A percentile compares a stretch with the other conserved stretches of the same genome.
Evolutionary conservation across 2,329 filamentous ascomycete genomes (phyloP).

Genomic region (Grosmannia huntii): DNA sequence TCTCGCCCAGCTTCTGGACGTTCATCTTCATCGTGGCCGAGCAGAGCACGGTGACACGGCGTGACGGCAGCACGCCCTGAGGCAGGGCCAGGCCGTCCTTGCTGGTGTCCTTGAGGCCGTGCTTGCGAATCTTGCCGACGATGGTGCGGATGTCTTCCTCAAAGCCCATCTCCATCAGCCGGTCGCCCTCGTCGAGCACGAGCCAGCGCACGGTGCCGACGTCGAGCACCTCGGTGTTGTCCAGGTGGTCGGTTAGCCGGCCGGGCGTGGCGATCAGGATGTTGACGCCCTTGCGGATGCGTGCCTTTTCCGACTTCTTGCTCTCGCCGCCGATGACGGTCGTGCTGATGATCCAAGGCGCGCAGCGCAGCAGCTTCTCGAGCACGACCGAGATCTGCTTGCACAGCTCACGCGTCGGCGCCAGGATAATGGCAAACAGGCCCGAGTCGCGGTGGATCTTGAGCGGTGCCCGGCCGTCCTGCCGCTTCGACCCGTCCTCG

Average conservation of each 20-base stretch:
- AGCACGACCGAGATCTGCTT: conserved; percentile 86
- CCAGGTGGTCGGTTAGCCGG: conserved; percentile 78
- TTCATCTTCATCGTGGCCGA: conserved; percentile 98
- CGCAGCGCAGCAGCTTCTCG: conserved; percentile 73
- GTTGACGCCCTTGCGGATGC: conserved; percentile 85
- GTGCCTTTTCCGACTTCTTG: conserved; percentile 77
- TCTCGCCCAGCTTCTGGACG: conserved; percentile 84
- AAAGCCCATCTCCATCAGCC: conserved; percentile 97
- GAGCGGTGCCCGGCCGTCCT: conserved; percentile 11
- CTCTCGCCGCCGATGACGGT: conserved; percentile 62
- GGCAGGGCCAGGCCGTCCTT: conserved; percentile 41
- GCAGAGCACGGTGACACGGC: conserved; percentile 79
- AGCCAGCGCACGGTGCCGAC: conserved; percentile 87
- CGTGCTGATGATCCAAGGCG: conserved; percentile 87
- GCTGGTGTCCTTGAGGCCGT: conserved; percentile 44
- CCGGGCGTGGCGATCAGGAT: conserved; percentile 93
- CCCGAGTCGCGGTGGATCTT: conserved; percentile 73
- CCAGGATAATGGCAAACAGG: conserved; percentile 85
- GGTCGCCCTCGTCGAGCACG: conserved; percentile 88
- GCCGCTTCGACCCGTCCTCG: conserved; percentile 29
- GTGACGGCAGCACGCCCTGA: conserved; percentile 53
- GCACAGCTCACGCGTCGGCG: conserved; percentile 85
- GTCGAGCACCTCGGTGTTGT: conserved; percentile 81
- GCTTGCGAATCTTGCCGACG: conserved; percentile 62
- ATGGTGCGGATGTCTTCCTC: conserved; percentile 87